phyloP scores from a whole-genome alignment of 2,329 filamentous ascomycete species.

The Colletotrichum caudatum region DNA sequence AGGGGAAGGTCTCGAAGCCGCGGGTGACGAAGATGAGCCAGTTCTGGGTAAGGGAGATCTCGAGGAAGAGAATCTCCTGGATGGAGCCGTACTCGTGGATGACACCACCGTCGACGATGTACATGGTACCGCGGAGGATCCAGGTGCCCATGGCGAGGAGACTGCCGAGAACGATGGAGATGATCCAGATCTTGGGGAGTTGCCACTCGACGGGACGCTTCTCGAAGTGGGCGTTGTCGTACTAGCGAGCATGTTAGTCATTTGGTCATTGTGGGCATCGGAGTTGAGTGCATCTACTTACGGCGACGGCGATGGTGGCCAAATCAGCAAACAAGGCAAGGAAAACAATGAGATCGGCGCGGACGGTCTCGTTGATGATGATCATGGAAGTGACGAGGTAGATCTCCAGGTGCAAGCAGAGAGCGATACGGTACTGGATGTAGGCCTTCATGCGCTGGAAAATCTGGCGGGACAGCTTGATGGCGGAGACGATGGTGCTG shows the following conservation, averaged over 20 bases:
- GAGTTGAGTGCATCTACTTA: not conserved
- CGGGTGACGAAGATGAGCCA: conserved; percentile 85
- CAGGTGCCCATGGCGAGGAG: conserved; percentile 78
- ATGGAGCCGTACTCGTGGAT: conserved; percentile 81
- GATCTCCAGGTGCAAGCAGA: conserved; percentile 80
- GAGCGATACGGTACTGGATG: conserved; percentile 81
- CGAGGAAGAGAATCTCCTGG: conserved; percentile 80
- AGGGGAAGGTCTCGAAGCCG: conserved; percentile 78
- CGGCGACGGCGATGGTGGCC: conserved; percentile 80
- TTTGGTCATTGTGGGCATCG: fast-evolving
- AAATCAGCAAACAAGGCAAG: conserved; percentile 83
- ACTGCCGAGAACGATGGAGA: conserved; percentile 75
- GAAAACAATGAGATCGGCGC: conserved; percentile 80
- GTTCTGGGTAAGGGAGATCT: conserved; percentile 80
- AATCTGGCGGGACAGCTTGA: conserved; percentile 80
- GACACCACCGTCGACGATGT: conserved; percentile 76
- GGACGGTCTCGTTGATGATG: conserved; percentile 82
- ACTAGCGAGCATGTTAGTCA: conserved; percentile 49
- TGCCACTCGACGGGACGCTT: conserved; percentile 83
- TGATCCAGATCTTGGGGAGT: conserved; percentile 84
- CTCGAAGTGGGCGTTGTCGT: conserved; percentile 84
- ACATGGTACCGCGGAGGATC: conserved; percentile 78
- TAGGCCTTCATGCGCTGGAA: conserved; percentile 85
- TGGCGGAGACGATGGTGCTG: conserved; percentile 77
- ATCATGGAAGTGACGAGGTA: conserved; percentile 84